Base-by-base conservation (phyloP, 768 basidiomycete species). In the Tephrocybe sp. region DNA sequence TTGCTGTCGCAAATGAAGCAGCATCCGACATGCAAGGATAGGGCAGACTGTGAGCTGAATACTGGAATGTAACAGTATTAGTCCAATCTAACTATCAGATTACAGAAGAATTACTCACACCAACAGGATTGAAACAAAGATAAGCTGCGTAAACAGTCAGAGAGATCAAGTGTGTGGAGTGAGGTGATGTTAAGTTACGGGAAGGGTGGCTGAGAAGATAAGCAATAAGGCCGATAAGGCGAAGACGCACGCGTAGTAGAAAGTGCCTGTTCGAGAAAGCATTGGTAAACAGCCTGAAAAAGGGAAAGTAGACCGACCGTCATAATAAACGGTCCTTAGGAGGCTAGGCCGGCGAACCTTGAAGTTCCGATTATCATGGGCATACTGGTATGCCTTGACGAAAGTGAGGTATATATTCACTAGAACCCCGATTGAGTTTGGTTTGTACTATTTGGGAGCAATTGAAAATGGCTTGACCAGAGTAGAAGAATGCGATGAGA, bases 1-100 rank as follows among this genome's bases (percentile, higher is more conserved):
- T 39, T 48, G 36, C 36, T 48, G 23, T n/a, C 47, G 36, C 25
- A 48, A 40, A n/a, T 42, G 26, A 17, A 42, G 48, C 20, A 50
- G 12, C 39, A 50, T 34, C 20, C 39, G 18, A 33, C 48, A 50
- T 20, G 40, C 40, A 10, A 50, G 32, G 18, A 33, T 42, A 6
- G 39, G 34, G 38, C 26, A 28, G 2, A 20, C 7, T 3, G 40
- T 42, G 5, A 33, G 18, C 6, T 42, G 47, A 18, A 48, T 14
- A 37, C 36, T 39, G 10, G 6, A 3, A 28, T 14, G 20, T 15
- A 26, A 9, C 14, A 20, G 25, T 3, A 48, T 39, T 24, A n/a
- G n/a, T n/a, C n/a, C n/a, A n/a, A n/a, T n/a, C n/a, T n/a, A n/a
- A n/a, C n/a, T 12, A 25, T 15, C 34, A 34, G 21, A 14, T 3